Evolutionary conservation across 2,329 filamentous ascomycete species (phyloP), one percentile per base, ranked within the genome.

Genomic region (Diaporthe helianthi): DNA sequence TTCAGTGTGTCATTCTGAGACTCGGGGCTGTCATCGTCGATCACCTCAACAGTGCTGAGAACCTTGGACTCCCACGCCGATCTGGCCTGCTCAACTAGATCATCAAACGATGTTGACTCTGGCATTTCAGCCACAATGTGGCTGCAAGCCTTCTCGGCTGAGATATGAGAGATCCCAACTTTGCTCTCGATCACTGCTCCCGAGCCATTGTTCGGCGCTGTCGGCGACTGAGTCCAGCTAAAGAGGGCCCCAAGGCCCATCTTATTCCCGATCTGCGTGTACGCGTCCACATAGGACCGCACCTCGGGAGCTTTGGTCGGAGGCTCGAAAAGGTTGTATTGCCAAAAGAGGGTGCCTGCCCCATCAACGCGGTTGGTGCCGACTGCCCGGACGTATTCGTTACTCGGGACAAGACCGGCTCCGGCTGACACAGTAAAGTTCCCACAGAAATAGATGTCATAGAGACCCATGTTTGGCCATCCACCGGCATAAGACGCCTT

Each of bases 211-310:
- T 9, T 47, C 2, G 31, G 22, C 6, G 33, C 22, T 2, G 55
- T 31, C 2, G 51, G 5, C 3, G 60, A 22, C n/a, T 24, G 67
- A 2, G 49, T 49, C 67, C 67, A 69, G 51, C 67, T 69, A 31
- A 69, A 69, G 1, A 69, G 51, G 13, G 67, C 58, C 7, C 41
- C 67, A 6, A 69, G 17, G 22, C 67, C 67, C 67, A 69, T 65
- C 31, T 47, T 69, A 9, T 69, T 69, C 0, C 67, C 67, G 13
- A 64, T 33, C n/a, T 64, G 58, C 15, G 67, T 47, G 17, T 49
- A 55, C 26, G 64, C 41, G 9, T 69, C 67, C 38, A 31, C 46
- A 3, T 58, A 53, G 24, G 67, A 69, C 41, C 60, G 29, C 6
- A 65, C 51, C 26, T 46, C 24, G 0, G 67, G 67, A 13, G 31